Conservation (phyloP, 2,329 filamentous ascomycete species). For the Talaromyces rugulosus region DNA sequence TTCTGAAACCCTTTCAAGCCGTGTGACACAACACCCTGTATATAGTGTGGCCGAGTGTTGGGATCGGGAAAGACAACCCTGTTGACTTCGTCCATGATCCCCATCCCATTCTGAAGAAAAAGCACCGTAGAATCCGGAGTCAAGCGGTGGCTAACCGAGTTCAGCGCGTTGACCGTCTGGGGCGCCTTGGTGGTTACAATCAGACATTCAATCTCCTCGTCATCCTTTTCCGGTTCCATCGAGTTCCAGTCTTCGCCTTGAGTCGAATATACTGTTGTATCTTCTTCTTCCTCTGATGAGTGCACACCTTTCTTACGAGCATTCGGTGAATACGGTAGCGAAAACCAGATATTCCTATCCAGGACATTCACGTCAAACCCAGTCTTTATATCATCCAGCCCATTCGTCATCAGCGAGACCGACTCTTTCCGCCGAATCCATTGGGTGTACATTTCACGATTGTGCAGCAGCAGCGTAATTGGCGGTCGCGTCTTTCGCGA, state of each 20-base stretch:
- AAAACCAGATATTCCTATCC: constrained; percentile 29
- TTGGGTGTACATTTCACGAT: constrained; percentile 32
- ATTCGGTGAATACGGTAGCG: constrained; percentile 22
- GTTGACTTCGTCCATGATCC: constrained; percentile 75
- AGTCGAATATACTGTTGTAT: constrained; percentile 12
- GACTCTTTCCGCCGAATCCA: constrained; percentile 29
- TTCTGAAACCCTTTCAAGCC: constrained; percentile 46
- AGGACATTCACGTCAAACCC: constrained; percentile 43
- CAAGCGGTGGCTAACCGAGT: constrained; percentile 63
- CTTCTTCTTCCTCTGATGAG: not conserved
- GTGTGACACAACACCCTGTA: constrained; percentile 65
- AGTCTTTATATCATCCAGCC: constrained; percentile 38
- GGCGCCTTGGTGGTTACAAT: constrained; percentile 75
- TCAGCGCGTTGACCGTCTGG: constrained; percentile 62
- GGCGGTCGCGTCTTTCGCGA: constrained; percentile 61
- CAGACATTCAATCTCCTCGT: constrained; percentile 63
- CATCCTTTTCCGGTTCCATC: constrained; percentile 20
- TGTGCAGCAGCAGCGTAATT: constrained; percentile 75
- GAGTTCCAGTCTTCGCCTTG: not conserved
- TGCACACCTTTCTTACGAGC: constrained; percentile 7
- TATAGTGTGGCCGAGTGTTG: constrained; percentile 64
- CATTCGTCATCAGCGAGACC: constrained; percentile 34
- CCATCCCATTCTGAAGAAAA: constrained; percentile 77
- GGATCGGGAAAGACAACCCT: constrained; percentile 65
- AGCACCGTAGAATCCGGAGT: constrained; percentile 66